Base-by-base conservation (phyloP, 352 stramenopile species). In the Globisporangium spinosum region DNA sequence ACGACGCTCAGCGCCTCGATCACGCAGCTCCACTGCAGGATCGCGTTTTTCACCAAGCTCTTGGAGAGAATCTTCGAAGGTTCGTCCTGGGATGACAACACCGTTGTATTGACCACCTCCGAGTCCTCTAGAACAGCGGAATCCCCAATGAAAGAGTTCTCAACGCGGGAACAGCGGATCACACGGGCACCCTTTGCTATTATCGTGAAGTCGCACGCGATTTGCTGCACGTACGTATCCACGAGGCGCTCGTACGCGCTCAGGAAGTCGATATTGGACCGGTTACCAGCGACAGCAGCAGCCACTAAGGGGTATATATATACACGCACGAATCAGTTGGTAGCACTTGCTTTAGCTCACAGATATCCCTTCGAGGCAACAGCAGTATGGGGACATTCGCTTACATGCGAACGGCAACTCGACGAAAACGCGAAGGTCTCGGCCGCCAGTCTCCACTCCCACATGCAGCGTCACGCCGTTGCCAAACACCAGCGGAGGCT, bases 401-500 rank as follows among this genome's bases (percentile, higher is more conserved):
- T 57, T 63, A 87, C 78, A 57, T 1, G 64, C 43, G 56, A 94
- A 96, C 1, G 85, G 76, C 45, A 96, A 58, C 47, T 96, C 89
- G 0, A 86, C 87, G 12, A 94, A 74, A 3, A 93, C 70, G 13
- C 77, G 76, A 15, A 96, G 64, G 64, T 93, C 74, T 25, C 89
- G 80, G 0, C 90, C 90, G 13, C 89, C 89, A 17, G 76, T 93
- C 57, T 96, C 89, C 32, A 95, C 85, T 56, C 89, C 89, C 15
- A 97, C 83, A 40, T 92, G 85, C 15, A 95, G 71, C 63, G 76
- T 68, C 15, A 62, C 65, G 7, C 87, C 87, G 64, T 91, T 97
- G 38, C 77, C 79, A 59, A 79, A 89, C 3, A 67, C 38, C 29
- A 20, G 27, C 0, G 13, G 22, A 2, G 1, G 8, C 15, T 53